Conservation (phyloP, 140 eudicot species). For the Flaveria floridana region DNA sequence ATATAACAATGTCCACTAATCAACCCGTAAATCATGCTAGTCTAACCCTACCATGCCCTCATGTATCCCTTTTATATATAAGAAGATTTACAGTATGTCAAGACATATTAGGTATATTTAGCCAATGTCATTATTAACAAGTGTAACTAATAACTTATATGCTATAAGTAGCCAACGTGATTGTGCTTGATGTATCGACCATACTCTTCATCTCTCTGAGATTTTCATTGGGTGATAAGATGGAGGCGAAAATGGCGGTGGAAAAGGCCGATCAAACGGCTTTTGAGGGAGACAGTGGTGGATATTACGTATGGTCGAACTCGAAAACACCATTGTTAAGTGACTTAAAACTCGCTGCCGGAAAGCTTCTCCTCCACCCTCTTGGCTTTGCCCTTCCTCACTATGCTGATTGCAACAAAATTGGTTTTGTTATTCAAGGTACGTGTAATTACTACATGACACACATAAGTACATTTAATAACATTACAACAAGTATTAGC, state of each 20-base stretch:
- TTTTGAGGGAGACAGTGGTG: slow-evolving; percentile 45
- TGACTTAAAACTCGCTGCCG: slow-evolving; percentile 44
- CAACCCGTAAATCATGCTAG: background rate
- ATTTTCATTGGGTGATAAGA: background rate
- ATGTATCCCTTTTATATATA: no score
- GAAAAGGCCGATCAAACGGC: slow-evolving; percentile 16
- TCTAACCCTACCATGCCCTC: no score
- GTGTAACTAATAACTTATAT: background rate
- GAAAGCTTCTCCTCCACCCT: slow-evolving; percentile 38
- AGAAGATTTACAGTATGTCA: no score
- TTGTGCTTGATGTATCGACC: background rate
- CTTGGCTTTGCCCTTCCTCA: slow-evolving; percentile 54
- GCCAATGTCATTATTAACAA: no score
- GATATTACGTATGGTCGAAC: slow-evolving; percentile 44
- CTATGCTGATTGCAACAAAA: slow-evolving; percentile 49
- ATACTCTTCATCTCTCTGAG: background rate
- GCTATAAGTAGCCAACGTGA: background rate
- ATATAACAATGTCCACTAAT: background rate
- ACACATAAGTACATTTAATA: no score
- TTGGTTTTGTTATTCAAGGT: slow-evolving; percentile 54
- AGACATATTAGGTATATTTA: no score
- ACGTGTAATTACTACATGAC: background rate
- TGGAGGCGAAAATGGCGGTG: slow-evolving; percentile 28
- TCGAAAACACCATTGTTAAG: slow-evolving; percentile 39
- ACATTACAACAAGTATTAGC: no score